Evolutionary conservation across 208 protist genomes (phyloP).

Genomic region (Tetramitus jugosus): DNA sequence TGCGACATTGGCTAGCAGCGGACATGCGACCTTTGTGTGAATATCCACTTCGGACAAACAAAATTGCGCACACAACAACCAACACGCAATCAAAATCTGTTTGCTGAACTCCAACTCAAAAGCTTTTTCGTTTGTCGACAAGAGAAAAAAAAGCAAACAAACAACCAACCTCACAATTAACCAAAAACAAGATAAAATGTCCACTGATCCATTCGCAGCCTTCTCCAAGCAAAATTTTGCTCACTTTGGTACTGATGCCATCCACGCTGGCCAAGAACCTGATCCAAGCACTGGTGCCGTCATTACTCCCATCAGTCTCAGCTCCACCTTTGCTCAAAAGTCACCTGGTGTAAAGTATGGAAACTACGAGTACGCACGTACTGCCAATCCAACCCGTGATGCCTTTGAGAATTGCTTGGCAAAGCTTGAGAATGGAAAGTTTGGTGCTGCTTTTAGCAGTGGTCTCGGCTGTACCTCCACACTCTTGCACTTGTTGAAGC

Average conservation of each 20-base stretch:
- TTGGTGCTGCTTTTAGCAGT: conserved; percentile 65
- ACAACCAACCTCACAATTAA: too few species aligned
- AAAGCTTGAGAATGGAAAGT: conserved; percentile 72
- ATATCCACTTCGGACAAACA: too few species aligned
- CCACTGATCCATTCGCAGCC: too few species aligned
- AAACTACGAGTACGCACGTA: conserved; percentile 80
- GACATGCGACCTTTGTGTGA: too few species aligned
- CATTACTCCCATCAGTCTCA: conserved; percentile 69
- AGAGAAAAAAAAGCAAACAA: too few species aligned
- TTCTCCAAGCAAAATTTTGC: too few species aligned
- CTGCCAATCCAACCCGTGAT: conserved; percentile 81
- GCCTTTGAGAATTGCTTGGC: conserved; percentile 76
- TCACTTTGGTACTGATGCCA: conserved; percentile 21
- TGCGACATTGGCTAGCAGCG: too few species aligned
- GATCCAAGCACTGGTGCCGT: conserved; percentile 54
- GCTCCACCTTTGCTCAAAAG: conserved; percentile 70
- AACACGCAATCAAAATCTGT: too few species aligned
- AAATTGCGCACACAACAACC: too few species aligned
- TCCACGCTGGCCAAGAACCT: conserved; percentile 18
- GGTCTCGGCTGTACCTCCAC: conserved; percentile 76
- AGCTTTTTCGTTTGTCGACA: too few species aligned
- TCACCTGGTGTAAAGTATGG: conserved; percentile 35
- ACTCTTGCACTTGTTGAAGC: conserved; percentile 73
- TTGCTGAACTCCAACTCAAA: too few species aligned
- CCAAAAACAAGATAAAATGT: too few species aligned